These are phyloP conservation scores for Jackrogersella minutella DNA, from an alignment of 495 filamentous ascomycete genomes.

Conservation along the genomic window DNA sequence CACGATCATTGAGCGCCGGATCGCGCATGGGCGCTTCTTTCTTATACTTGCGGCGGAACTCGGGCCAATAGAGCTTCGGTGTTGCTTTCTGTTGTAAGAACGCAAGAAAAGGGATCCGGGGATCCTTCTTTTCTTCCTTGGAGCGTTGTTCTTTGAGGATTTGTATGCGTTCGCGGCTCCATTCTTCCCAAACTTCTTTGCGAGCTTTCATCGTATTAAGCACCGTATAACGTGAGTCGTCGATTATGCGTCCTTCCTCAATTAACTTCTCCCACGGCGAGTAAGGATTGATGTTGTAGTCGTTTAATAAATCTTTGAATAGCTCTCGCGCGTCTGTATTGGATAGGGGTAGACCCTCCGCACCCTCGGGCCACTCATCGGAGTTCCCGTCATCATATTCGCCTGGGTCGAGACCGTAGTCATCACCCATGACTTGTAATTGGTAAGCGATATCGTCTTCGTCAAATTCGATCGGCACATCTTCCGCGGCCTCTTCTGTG, in stretches of 20 bases:
- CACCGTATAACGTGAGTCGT: constrained; percentile 86
- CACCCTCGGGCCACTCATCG: constrained; percentile 74
- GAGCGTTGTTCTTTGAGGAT: constrained; percentile 73
- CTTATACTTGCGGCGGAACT: constrained; percentile 91
- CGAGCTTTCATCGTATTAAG: constrained; percentile 81
- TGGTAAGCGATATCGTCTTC: constrained; percentile 97
- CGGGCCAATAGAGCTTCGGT: constrained; percentile 93
- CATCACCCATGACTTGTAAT: constrained; percentile 83
- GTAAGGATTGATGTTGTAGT: constrained; percentile 84
- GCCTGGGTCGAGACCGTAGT: constrained; percentile 66
- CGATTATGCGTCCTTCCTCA: constrained; percentile 80
- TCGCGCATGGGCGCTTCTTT: constrained; percentile 84
- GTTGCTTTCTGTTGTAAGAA: constrained; percentile 84
- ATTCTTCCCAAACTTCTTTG: constrained; percentile 81
- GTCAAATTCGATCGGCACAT: constrained; percentile 81
- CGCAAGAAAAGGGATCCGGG: constrained; percentile 80
- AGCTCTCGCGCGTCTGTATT: constrained; percentile 73
- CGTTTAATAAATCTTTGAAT: constrained; percentile 86
- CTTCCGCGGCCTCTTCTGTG: constrained; percentile 62
- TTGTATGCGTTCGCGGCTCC: constrained; percentile 77
- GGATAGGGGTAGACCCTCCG: constrained; percentile 70
- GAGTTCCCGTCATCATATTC: constrained; percentile 74
- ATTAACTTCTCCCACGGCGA: constrained; percentile 89
- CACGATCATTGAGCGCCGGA: constrained; percentile 77
- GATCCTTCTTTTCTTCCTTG: constrained; percentile 83